Conservation (phyloP, 805 yeast genomes). For the Metschnikowia peoriensis region DNA sequence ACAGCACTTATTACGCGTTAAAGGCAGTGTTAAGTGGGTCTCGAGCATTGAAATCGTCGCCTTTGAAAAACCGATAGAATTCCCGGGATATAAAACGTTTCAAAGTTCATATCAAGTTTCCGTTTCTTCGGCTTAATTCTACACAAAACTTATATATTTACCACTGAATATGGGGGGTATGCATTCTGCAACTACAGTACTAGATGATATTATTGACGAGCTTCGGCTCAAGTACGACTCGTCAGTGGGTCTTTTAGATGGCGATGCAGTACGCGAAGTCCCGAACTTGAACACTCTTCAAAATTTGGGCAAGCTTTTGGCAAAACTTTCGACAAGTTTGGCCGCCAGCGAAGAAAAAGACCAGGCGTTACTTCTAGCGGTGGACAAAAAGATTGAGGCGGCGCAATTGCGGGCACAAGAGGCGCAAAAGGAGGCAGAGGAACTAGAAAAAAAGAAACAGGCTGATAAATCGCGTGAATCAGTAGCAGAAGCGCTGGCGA, state of each 20-base stretch:
- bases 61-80: too few species aligned
- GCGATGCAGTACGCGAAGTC: slow-evolving; percentile 46
- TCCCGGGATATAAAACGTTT: too few species aligned
- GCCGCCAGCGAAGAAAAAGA: slow-evolving; percentile 33
- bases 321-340: slow-evolving; percentile 39
- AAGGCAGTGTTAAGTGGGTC: neutral
- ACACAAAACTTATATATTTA: neutral
- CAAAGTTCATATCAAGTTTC: too few species aligned
- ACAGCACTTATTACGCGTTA: neutral
- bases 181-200: slow-evolving; percentile 38
- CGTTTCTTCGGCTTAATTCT: too few species aligned
- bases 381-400: slow-evolving; percentile 14
- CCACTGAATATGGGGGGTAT: slow-evolving; percentile 10
- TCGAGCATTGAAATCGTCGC: too few species aligned
- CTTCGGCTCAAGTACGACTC: slow-evolving; percentile 56
- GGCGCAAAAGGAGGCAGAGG: slow-evolving; percentile 3
- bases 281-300: slow-evolving; percentile 43
- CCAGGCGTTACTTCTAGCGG: slow-evolving; percentile 22
- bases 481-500: neutral
- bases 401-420: slow-evolving; percentile 2
- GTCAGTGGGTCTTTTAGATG: slow-evolving; percentile 59
- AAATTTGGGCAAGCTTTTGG: slow-evolving; percentile 45
- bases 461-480: slow-evolving; percentile 2
- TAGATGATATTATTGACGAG: slow-evolving; percentile 53
- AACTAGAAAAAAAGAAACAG: slow-evolving; percentile 4